Percentiles rank a stretch among this genome's conserved stretches.
Evolutionary conservation across 2,329 filamentous ascomycete species (phyloP).

Genomic region (Diaporthe ampelina): DNA sequence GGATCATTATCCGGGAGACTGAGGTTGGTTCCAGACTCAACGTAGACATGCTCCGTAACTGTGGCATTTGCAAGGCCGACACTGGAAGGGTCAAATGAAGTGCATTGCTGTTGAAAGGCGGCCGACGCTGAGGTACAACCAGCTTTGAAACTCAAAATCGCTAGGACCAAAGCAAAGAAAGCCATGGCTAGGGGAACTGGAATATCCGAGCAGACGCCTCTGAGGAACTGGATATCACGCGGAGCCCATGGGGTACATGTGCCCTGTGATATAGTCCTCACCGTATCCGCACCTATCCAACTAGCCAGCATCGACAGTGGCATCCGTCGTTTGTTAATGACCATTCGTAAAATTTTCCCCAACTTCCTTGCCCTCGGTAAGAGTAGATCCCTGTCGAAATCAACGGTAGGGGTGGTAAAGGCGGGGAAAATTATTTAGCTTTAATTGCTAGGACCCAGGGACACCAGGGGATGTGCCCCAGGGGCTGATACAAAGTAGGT

Average conservation of each 20-base stretch:
- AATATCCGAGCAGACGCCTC: neutral
- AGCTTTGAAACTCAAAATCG: neutral
- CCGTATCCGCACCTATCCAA: neutral
- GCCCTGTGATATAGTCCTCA: conserved; percentile 13
- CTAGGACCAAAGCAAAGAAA: neutral
- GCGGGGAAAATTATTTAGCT: conserved; percentile 15
- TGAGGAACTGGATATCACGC: neutral
- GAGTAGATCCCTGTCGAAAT: neutral
- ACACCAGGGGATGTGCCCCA: neutral
- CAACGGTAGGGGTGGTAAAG: neutral
- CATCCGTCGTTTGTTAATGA: neutral
- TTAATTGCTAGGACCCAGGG: neutral
- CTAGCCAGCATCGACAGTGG: neutral
- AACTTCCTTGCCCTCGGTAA: neutral
- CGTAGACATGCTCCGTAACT: conserved; percentile 35
- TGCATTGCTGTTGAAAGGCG: conserved; percentile 27
- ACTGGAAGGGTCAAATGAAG: neutral
- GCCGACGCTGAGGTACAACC: neutral
- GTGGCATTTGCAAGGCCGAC: conserved; percentile 31
- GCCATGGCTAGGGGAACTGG: neutral
- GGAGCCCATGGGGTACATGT: neutral
- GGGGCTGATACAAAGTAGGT: neutral
- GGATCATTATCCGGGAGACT: conserved; percentile 49
- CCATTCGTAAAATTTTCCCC: neutral
- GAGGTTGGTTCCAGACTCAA: conserved; percentile 50